Base-by-base conservation (phyloP, 441 rosid species). In the Theobroma grandiflorum region DNA sequence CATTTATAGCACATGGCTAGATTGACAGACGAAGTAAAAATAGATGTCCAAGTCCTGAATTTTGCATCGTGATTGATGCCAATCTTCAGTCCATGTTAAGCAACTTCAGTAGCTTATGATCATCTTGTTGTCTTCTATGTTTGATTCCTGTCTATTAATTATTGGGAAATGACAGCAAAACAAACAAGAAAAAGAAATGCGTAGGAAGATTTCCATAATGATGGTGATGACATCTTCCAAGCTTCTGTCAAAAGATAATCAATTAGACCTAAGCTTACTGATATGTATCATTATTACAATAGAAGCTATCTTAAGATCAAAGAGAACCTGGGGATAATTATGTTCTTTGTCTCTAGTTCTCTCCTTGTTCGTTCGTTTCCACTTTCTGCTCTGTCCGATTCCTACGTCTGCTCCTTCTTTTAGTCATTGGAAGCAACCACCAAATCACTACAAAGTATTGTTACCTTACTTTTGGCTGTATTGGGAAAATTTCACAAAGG, bases 231-330 rank as follows among this genome's bases (percentile, higher is more conserved):
- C 40, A 20, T 58, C 35, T 42, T n/a, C 8, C 14, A 4, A 74
- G 55, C 40, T 74, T 74, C 16, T 26, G 20, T 20, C 42, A 38
- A 74, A 58, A 74, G 67, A 57, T 59, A 9, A 67, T 78, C 16
- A 3, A 70, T 8, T 22, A 40, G 18, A n/a, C 15, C 43, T 12
- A 16, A n/a, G 22, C 52, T 35, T 68, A 10, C 53, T 40, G 10
- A 6, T 53, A 20, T 35, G 3, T 14, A 26, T 31, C 43, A 64
- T 50, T 49, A 22, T 59, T n/a, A 22, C 2, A n/a, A 10, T 1
- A 42, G 33, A 42, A 74, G 55, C 64, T 74, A 74, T 22, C 77
- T 74, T 75, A 1, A 61, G 43, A 4, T 31, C 57, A 22, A 75
- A 75, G 78, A 75, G 12, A 59, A 26, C 31, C 43, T 58, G 16